Percentiles rank a stretch among this genome's conserved stretches.
These are phyloP conservation scores for Chlorella sp. DNA, from an alignment of 139 green algal species.

Conservation along the genomic window DNA sequence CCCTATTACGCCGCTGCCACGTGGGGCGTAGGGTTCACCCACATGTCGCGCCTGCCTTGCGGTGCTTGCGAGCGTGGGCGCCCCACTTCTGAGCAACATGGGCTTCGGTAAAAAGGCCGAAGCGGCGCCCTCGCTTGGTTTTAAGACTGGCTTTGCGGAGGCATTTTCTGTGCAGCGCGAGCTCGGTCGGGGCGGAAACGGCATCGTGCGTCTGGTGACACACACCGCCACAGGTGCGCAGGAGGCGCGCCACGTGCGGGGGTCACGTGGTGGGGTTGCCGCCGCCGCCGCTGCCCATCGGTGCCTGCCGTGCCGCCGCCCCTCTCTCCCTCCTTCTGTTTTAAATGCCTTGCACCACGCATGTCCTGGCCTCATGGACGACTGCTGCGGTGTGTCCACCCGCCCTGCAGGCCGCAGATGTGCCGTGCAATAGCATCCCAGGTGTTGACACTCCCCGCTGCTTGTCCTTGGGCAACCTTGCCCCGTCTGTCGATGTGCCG, in stretches of 20 bases:
- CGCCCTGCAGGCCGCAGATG: background rate
- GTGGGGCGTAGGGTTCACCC: too few species aligned
- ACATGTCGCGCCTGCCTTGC: background rate
- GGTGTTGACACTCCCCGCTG: too few species aligned
- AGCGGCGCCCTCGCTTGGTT: conserved; percentile 25
- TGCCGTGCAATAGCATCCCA: background rate
- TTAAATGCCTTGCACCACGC: background rate
- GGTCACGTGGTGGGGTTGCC: background rate
- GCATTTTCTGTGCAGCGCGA: conserved; percentile 15
- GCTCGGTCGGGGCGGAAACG: conserved; percentile 40
- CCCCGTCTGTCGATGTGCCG: too few species aligned
- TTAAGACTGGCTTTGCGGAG: conserved; percentile 6
- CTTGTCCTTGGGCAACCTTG: too few species aligned
- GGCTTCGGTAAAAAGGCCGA: background rate
- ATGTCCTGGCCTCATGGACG: background rate
- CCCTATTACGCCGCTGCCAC: too few species aligned
- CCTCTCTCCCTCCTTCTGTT: background rate
- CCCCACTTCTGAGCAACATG: background rate
- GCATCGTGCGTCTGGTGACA: conserved; percentile 3
- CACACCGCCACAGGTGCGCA: background rate
- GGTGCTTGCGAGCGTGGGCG: background rate
- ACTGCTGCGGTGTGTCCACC: background rate
- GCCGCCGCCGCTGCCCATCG: background rate
- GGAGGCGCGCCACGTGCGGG: background rate
- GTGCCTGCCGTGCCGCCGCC: background rate